Percentiles rank a stretch among this genome's conserved stretches.
Conservation (phyloP, 768 basidiomycete species). For the Hygrophorus russula region DNA sequence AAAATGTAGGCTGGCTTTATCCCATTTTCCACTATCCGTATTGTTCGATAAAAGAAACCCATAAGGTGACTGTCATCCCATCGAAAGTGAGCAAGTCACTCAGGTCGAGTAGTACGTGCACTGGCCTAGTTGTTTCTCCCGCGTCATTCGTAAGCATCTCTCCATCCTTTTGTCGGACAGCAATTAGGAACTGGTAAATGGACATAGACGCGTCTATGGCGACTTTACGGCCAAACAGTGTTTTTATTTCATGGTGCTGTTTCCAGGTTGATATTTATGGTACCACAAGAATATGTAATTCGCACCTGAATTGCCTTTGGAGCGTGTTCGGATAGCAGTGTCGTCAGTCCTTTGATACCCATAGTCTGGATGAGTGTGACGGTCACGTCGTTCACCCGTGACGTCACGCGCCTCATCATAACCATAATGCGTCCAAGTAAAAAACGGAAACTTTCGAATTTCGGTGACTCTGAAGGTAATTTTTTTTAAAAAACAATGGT, state of each 20-base stretch:
- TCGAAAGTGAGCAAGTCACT: no score
- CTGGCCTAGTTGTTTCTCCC: slow-evolving; percentile 77
- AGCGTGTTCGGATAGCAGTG: slow-evolving; percentile 80
- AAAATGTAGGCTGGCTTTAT: slow-evolving; percentile 98
- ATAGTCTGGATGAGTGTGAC: slow-evolving; percentile 27
- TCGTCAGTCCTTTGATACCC: slow-evolving; percentile 96
- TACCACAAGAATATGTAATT: not conserved
- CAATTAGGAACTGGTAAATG: slow-evolving; percentile 96
- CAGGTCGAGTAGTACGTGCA: not conserved
- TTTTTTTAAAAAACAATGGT: no score
- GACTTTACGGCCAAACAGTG: slow-evolving; percentile 95
- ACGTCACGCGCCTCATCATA: not conserved
- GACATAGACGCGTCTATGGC: slow-evolving; percentile 98
- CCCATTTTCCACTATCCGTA: slow-evolving; percentile 96
- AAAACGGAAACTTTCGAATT: slow-evolving; percentile 5
- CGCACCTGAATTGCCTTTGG: slow-evolving; percentile 55
- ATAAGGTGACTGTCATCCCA: slow-evolving; percentile 63
- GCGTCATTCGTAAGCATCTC: slow-evolving; percentile 96
- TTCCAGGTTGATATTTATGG: no score
- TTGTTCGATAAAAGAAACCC: slow-evolving; percentile 97
- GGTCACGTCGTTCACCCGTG: no score
- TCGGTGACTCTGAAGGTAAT: not conserved
- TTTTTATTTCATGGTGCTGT: slow-evolving; percentile 89
- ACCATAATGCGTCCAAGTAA: slow-evolving; percentile 1
- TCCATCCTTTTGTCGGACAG: slow-evolving; percentile 92